Conservation (phyloP, 495 filamentous ascomycete genomes). For the Daldinia decipiens region DNA sequence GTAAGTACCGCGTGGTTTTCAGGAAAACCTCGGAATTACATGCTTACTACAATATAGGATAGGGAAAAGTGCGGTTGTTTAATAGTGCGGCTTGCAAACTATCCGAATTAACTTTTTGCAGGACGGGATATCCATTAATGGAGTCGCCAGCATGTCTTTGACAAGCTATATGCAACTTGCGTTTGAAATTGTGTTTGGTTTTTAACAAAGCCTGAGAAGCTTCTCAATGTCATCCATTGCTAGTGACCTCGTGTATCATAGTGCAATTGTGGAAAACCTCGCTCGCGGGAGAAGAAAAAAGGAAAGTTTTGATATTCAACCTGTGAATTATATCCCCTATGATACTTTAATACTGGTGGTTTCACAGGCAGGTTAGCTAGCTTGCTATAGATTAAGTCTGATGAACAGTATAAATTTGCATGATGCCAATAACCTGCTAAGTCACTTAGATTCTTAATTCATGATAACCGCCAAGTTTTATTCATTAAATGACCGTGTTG, state of each 20-base stretch:
- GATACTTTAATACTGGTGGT: neutral
- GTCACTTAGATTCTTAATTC: no score
- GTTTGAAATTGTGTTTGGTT: no score
- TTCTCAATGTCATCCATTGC: neutral
- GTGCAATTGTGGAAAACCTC: neutral
- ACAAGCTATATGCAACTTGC: neutral
- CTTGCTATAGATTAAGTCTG: neutral
- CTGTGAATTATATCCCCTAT: neutral
- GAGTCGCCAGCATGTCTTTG: neutral
- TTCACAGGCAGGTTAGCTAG: neutral
- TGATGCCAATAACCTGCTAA: neutral
- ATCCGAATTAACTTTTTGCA: neutral
- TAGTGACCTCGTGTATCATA: no score
- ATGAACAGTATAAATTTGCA: neutral
- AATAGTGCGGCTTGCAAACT: neutral
- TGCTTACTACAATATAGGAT: neutral
- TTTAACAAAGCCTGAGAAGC: neutral
- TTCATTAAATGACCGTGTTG: no score
- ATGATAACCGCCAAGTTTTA: no score
- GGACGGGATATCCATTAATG: neutral
- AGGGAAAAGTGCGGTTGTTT: neutral
- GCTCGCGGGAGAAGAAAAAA: neutral
- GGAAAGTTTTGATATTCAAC: neutral
- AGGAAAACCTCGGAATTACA: neutral
- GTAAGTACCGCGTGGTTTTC: neutral